Conservation (phyloP, 257 asterid genomes). For the Gentiana macrophylla region DNA sequence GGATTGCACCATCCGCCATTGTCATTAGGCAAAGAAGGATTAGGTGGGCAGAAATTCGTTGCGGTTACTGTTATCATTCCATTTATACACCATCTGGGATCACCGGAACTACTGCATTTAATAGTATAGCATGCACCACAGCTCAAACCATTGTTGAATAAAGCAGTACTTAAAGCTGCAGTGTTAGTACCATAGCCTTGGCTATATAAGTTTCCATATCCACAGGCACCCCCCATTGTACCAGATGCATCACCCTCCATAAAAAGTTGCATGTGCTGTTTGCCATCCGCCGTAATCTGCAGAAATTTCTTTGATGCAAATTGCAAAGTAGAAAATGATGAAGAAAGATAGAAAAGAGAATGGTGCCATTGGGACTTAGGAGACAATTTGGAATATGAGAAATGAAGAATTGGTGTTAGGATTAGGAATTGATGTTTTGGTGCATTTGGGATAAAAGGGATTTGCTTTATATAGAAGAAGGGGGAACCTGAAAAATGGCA, state of each 20-base stretch:
- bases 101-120: constrained; percentile 31
- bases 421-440: neutral
- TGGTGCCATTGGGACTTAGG: neutral
- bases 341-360: constrained; percentile 18
- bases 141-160: constrained; percentile 77
- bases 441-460: constrained; percentile 6
- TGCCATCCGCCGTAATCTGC: constrained; percentile 45
- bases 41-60: constrained; percentile 87
- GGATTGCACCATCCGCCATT: constrained; percentile 98
- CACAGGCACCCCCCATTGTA: constrained; percentile 97
- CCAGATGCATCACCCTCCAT: constrained; percentile 82
- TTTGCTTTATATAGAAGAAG: constrained; percentile 32
- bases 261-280: constrained; percentile 61
- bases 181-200: constrained; percentile 81
- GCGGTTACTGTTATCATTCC: constrained; percentile 80
- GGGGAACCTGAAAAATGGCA: constrained; percentile 5
- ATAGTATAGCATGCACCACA: constrained; percentile 80
- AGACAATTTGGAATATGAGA: constrained; percentile 6
- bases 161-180: constrained; percentile 84
- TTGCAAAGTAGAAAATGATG: constrained; percentile 4
- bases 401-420: neutral
- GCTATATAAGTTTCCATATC: constrained; percentile 80
- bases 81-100: constrained; percentile 42
- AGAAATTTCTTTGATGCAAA: constrained; percentile 16
- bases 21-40: constrained; percentile 20